Base-by-base conservation (phyloP, 345 rosid species). In the Leavenworthia alabamica region DNA sequence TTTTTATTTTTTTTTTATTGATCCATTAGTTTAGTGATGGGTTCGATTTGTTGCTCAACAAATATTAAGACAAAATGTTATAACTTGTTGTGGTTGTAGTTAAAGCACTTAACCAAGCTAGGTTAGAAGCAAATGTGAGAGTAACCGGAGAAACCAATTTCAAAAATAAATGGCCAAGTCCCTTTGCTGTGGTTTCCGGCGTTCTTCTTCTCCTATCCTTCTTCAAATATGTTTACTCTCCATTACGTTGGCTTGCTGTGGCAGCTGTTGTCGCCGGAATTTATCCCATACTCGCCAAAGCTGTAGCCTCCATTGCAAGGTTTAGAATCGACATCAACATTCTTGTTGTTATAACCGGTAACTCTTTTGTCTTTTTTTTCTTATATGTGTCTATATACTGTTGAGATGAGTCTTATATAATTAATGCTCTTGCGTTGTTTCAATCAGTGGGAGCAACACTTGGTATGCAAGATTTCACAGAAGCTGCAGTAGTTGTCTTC, bases 401-500 rank as follows among this genome's bases (percentile, higher is more conserved):
- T 39, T 19, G 19, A 29, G 52, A 67, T 67, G 33, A 20, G 43
- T 49, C 56, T 8, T 9, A 17, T 12, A 26, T 26, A 20, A 36
- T 46, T 68, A 35, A 54, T 62, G 24, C 10, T 45, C 15, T 45
- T 46, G 5, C 0, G 3, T 37, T 56, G 52, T 40, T 35, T 62
- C 5, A 12, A 49, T 67, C 97, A 93, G 99, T 86, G 68, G 47
- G 73, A n/a, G 93, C 91, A 57, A 89, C 96, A 27, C 65, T 93
- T 3, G 89, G 82, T 7, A 67, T 93, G 94, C 6, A 22, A 24
- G 97, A 93, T 70, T 93, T 71, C 63, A 53, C 77, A 15, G 99
- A 93, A 82, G 89, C 99, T 31, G 99, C 77, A 52, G 75, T 87
- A 23, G 87, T 93, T 51, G 96, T 93, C 51, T 93, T 93, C 68